These are phyloP conservation scores for Phytophthora kernoviae DNA, from an alignment of 352 stramenopile genomes.

Conservation along the genomic window DNA sequence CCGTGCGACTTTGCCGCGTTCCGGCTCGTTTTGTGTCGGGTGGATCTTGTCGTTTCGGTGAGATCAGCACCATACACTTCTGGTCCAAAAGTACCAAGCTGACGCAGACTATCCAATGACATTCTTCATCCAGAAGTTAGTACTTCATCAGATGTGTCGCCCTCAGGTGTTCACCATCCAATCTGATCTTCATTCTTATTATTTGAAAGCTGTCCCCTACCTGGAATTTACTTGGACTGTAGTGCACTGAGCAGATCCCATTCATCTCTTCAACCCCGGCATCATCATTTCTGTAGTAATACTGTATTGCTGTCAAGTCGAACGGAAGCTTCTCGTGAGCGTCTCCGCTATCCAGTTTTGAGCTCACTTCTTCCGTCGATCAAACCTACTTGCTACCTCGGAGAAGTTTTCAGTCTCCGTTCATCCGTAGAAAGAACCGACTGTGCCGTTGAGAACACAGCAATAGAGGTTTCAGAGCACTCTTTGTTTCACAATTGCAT, in stretches of 20 bases:
- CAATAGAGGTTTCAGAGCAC: neutral
- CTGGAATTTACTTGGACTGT: too few relatives aligned
- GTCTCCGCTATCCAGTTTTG: neutral
- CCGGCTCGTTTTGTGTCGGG: too few relatives aligned
- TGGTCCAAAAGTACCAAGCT: neutral
- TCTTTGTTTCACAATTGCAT: conserved; percentile 17
- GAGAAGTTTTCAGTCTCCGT: neutral
- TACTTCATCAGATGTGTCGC: neutral
- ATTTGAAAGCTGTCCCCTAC: too few relatives aligned
- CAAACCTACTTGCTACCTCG: too few relatives aligned
- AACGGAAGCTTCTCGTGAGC: too few relatives aligned
- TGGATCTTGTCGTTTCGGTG: too few relatives aligned
- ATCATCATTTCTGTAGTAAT: too few relatives aligned
- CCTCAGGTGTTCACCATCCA: too few relatives aligned
- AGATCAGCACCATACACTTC: neutral
- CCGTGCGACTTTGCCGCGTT: neutral
- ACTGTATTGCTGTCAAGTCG: too few relatives aligned
- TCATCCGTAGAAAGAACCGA: conserved; percentile 11
- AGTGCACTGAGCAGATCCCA: too few relatives aligned
- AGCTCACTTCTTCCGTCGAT: neutral
- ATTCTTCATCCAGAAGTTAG: neutral
- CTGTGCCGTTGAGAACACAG: neutral
- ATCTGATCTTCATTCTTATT: neutral
- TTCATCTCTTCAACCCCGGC: too few relatives aligned
- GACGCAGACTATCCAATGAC: too few relatives aligned